Base-by-base conservation (phyloP, 2,329 filamentous ascomycete genomes). In the Botrytis elliptica region DNA sequence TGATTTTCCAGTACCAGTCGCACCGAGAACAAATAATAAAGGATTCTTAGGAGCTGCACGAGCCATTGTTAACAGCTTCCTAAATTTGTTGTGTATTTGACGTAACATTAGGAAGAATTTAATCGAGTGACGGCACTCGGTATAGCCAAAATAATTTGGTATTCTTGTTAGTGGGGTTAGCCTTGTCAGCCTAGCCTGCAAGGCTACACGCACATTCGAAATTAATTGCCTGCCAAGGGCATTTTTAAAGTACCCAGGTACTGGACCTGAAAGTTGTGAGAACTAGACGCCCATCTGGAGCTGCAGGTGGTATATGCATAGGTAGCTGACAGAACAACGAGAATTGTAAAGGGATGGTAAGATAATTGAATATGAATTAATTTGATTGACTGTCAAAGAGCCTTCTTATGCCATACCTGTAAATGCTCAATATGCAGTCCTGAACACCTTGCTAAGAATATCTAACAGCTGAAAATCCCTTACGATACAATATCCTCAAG, bases 1-100 rank as follows among this genome's bases (percentile, higher is more conserved):
- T 57, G 94, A 97, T 84, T 97, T 97, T 75, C 95, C 95, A 1
- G 95, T 98, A 74, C 95, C 95, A 16, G 95, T 98, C 66, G 95
- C 93, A 77, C 95, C 95, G 67, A 98, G 87, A 75, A 98, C 88
- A 67, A 93, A 90, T 79, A 98, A 87, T 76, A 98, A 84, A 38
- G 94, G 92, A 79, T 86, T 81, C 68, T 81, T 79, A 29, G 86
- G 86, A 73, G 82, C 78, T 75, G 77, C 81, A 49, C 49, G 75
- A 5, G 74, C 68, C 77, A 81, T 81, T 25, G 20, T 49, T 14
- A 42, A 59, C 18, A 69, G 63, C 75, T 77, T 55, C 74, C 72
- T 76, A 6, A 73, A 66, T 29, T 70, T 16, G 36, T 69, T 14
- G n/a, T 42, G 70, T 18, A 73, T 46, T 65, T 57, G 63, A 63